phyloP scores from a whole-genome alignment of 2,329 filamentous ascomycete genomes.

The Penicillium fuscoglaucum region DNA sequence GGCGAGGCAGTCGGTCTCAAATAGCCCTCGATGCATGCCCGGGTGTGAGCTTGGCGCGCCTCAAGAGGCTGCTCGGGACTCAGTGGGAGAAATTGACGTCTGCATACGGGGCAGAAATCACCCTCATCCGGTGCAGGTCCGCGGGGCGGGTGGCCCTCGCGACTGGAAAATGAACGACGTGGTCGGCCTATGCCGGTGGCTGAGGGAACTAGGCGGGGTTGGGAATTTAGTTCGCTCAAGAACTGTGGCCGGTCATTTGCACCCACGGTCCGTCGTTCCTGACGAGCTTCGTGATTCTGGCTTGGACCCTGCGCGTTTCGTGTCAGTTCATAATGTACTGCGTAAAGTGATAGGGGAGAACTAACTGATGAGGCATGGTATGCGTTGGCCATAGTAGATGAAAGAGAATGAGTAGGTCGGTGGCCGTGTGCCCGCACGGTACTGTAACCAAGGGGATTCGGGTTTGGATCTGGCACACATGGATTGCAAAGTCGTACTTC shows the following conservation, averaged over 20 bases:
- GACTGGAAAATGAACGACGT: neutral
- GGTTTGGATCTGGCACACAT: conserved; percentile 69
- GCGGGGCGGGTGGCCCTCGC: conserved; percentile 5
- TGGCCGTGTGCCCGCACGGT: conserved; percentile 26
- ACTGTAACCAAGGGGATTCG: conserved; percentile 48
- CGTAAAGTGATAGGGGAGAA: neutral
- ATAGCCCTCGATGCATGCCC: conserved; percentile 46
- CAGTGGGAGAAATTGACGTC: conserved; percentile 40
- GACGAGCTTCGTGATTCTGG: conserved; percentile 13
- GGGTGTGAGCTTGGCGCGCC: conserved; percentile 47
- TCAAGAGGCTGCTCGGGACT: conserved; percentile 41
- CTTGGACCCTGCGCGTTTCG: conserved; percentile 3
- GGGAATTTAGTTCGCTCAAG: conserved; percentile 11
- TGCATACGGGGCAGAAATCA: conserved; percentile 51
- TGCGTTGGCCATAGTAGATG: conserved; percentile 17
- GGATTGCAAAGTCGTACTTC: conserved; percentile 71
- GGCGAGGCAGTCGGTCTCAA: conserved; percentile 21
- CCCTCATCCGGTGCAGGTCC: conserved; percentile 36
- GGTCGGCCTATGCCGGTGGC: neutral
- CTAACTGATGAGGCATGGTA: conserved; percentile 9
- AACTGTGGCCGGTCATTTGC: conserved; percentile 25
- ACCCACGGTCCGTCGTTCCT: conserved; percentile 29
- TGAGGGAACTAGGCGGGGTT: neutral
- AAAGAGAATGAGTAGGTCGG: conserved; percentile 23
- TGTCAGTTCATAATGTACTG: neutral